A percentile compares a stretch with the other conserved stretches of the same genome.
Evolutionary conservation across 2,329 filamentous ascomycete genomes (phyloP).

Genomic region (Penicillium sp.): DNA sequence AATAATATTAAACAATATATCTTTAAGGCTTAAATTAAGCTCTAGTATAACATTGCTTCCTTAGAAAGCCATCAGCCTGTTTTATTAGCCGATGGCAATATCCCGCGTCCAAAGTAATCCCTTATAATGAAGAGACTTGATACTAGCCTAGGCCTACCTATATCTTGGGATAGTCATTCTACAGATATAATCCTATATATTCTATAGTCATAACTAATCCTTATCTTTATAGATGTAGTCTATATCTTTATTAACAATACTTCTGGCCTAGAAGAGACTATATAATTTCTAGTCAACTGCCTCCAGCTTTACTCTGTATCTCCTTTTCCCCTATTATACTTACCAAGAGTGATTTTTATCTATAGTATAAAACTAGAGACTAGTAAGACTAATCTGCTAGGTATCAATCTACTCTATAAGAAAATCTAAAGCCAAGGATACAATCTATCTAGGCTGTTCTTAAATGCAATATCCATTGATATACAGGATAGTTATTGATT

Average conservation of each 20-base stretch:
- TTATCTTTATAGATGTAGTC: conserved; percentile 24
- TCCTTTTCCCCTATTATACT: background rate
- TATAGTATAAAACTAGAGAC: background rate
- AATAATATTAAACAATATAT: conserved; percentile 16
- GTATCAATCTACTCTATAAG: background rate
- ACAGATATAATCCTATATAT: conserved; percentile 2
- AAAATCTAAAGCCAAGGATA: background rate
- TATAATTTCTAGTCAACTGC: conserved; percentile 10
- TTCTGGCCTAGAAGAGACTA: conserved; percentile 6
- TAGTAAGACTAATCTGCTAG: background rate
- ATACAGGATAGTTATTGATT: background rate
- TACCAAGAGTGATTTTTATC: background rate
- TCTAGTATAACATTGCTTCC: conserved; percentile 10
- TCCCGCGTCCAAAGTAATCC: background rate
- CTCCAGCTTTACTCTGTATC: conserved; percentile 2
- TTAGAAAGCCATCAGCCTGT: background rate
- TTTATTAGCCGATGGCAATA: conserved; percentile 4
- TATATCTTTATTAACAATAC: conserved; percentile 22
- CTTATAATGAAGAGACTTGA: background rate
- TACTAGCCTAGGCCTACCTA: background rate
- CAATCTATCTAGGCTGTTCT: background rate
- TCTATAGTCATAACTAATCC: conserved; percentile 16
- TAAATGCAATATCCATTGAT: background rate
- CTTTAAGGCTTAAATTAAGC: conserved; percentile 6
- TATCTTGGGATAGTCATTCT: conserved; percentile 4